A percentile compares a stretch with the other conserved stretches of the same genome.
Conservation (phyloP, 2,329 filamentous ascomycete species). For the Colletotrichum aenigma region DNA sequence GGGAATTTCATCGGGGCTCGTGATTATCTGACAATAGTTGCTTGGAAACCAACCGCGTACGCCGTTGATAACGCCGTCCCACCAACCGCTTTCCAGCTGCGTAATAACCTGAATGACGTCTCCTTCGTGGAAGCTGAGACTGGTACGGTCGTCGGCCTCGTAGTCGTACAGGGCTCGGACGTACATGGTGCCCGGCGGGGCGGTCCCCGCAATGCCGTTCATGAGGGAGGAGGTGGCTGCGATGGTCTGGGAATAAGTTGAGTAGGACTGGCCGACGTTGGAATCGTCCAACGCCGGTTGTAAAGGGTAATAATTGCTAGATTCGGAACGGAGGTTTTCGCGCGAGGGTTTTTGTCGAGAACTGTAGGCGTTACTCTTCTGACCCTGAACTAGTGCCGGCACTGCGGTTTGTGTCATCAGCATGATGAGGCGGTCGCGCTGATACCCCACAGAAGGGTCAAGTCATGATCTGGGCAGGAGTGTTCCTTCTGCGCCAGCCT, state of each 20-base stretch:
- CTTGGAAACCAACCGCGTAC: slow-evolving; percentile 98
- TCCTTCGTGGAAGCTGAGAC: slow-evolving; percentile 93
- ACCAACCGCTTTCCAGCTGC: slow-evolving; percentile 94
- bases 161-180: slow-evolving; percentile 98
- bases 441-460: slow-evolving; percentile 19
- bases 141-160: slow-evolving; percentile 95
- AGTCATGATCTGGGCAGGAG: slow-evolving; percentile 18
- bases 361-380: slow-evolving; percentile 41
- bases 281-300: slow-evolving; percentile 22
- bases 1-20: slow-evolving; percentile 73
- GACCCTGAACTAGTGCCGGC: slow-evolving; percentile 49
- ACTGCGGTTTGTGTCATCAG: slow-evolving; percentile 57
- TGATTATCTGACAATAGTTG: slow-evolving; percentile 94
- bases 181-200: slow-evolving; percentile 76
- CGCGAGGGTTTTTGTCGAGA: slow-evolving; percentile 27
- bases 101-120: slow-evolving; percentile 99
- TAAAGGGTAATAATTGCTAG: slow-evolving; percentile 18
- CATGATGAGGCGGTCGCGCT: slow-evolving; percentile 45
- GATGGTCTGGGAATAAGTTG: slow-evolving; percentile 30
- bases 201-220: slow-evolving; percentile 65
- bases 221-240: slow-evolving; percentile 40
- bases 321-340: slow-evolving; percentile 19
- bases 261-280: slow-evolving; percentile 21
- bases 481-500: not conserved
- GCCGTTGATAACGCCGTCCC: slow-evolving; percentile 97